Conservation (phyloP, 345 rosid genomes). For the Citrus sinensis region DVS_A1.0 CM039169.1:33547501-33548000, state of each 20-base stretch:
- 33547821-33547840: neutral
- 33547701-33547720: neutral
- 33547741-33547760: neutral
- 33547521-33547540: constrained; percentile 67
- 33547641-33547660: neutral
- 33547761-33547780: neutral
- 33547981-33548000: constrained; percentile 24
- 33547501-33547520: constrained; percentile 60
- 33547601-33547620: neutral
- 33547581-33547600: neutral
- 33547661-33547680: neutral
- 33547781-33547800: neutral
- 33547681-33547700: neutral
- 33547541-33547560: constrained; percentile 34
- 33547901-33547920: neutral
- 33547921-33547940: neutral
- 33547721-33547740: neutral
- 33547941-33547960: neutral
- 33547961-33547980: constrained; percentile 6
- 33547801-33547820: neutral
- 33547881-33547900: constrained; percentile 1
- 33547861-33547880: neutral
- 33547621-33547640: neutral
- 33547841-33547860: neutral
- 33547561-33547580: constrained; percentile 48